These are phyloP conservation scores for Aspergillus fumigatiaffinis DNA, from an alignment of 2,329 filamentous ascomycete species.

Conservation along the genomic window DNA sequence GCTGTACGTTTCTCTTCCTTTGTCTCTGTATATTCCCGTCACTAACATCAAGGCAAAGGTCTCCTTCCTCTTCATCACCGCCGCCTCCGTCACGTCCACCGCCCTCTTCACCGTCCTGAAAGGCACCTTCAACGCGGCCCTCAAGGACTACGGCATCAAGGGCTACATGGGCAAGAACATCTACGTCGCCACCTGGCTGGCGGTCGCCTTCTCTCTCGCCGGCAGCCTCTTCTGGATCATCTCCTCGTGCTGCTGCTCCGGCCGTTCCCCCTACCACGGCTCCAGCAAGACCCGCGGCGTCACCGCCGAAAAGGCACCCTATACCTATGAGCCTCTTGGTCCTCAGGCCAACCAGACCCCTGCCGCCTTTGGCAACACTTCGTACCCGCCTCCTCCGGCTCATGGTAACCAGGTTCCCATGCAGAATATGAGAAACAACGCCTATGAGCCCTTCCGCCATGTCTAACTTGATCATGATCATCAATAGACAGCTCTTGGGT, in stretches of 20 bases:
- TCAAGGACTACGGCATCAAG: conserved; percentile 68
- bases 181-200: conserved; percentile 73
- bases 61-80: conserved; percentile 56
- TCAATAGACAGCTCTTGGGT: too few relatives aligned
- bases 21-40: conserved; percentile 6
- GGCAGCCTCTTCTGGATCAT: conserved; percentile 87
- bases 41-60: conserved; percentile 32
- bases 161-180: conserved; percentile 65
- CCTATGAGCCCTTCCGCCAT: conserved; percentile 39
- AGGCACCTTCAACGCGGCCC: conserved; percentile 61
- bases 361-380: conserved; percentile 19
- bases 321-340: conserved; percentile 56
- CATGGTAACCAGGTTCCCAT: conserved; percentile 22
- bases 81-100: conserved; percentile 69
- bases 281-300: conserved; percentile 37
- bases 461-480: conserved; percentile 18
- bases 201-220: conserved; percentile 69
- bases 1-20: conserved; percentile 54
- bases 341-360: conserved; percentile 20
- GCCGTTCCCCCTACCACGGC: conserved; percentile 51
- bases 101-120: conserved; percentile 68
- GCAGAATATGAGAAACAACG: conserved; percentile 22
- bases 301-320: conserved; percentile 57
- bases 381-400: conserved; percentile 23
- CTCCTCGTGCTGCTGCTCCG: conserved; percentile 86